Conservation (phyloP, 768 basidiomycete species). For the Tylopilus felleus region DNA sequence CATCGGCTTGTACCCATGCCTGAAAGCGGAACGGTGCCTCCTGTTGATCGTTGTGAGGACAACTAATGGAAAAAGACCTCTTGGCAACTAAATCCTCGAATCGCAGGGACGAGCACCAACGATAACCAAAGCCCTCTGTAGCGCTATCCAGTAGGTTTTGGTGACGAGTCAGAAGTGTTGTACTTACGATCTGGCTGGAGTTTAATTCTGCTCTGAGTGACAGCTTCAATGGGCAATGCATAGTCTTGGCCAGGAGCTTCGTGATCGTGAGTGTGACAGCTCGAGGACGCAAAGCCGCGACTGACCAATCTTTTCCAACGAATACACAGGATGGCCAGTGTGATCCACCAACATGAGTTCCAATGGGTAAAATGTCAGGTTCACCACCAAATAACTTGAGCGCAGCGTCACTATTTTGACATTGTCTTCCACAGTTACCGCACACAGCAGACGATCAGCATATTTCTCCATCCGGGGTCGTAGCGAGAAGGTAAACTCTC, state of each 20-base stretch:
- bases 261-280: slow-evolving; percentile 56
- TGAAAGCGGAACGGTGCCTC: slow-evolving; percentile 96
- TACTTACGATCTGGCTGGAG: slow-evolving; percentile 89
- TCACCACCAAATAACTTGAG: slow-evolving; percentile 90
- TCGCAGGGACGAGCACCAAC: slow-evolving; percentile 83
- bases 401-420: slow-evolving; percentile 93
- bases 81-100: slow-evolving; percentile 83
- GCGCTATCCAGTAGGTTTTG: slow-evolving; percentile 1
- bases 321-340: slow-evolving; percentile 73
- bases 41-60: slow-evolving; percentile 72
- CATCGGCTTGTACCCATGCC: slow-evolving; percentile 80
- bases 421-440: slow-evolving; percentile 85
- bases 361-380: slow-evolving; percentile 85
- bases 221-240: slow-evolving; percentile 86
- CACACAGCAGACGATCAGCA: slow-evolving; percentile 79
- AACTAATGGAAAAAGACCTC: slow-evolving; percentile 73
- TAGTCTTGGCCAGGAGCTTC: slow-evolving; percentile 82
- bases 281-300: slow-evolving; percentile 3
- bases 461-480: slow-evolving; percentile 75
- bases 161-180: not conserved
- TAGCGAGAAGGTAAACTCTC: slow-evolving; percentile 85
- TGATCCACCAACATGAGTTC: slow-evolving; percentile 90
- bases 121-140: slow-evolving; percentile 93
- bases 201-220: slow-evolving; percentile 74
- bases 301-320: slow-evolving; percentile 78